Evolutionary conservation across 2,329 filamentous ascomycete species (phyloP), one percentile per base, ranked within the genome.

Genomic region (Biscogniauxia sp.): DNA sequence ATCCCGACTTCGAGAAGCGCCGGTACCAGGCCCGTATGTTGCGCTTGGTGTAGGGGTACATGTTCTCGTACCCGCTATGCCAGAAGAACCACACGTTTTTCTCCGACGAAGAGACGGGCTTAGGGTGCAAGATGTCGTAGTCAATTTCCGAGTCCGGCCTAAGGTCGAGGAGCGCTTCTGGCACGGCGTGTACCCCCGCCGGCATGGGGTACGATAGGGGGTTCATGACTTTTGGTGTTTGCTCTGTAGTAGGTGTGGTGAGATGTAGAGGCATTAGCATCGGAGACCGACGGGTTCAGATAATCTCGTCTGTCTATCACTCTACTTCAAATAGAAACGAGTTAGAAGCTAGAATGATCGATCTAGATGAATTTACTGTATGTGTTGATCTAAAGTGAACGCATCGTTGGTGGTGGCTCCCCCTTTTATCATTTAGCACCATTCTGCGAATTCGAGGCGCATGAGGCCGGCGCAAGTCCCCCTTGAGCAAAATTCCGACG

Each of bases 71-170:
- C 26, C 83, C 83, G 3, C 72, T 73, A 68, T 85, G 77, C 84
- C 84, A 87, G 72, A 84, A 86, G 68, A 84, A 83, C 78, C 82
- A 87, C 25, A 86, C 73, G 54, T 84, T 84, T 68, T 85, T 85
- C 53, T 79, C 76, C 28, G 59, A 61, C 20, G 72, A 69, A 0
- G 72, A 68, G 26, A 80, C 69, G 20, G 78, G 74, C 20, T 64
- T 66, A 0, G 77, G 78, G 55, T 79, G 68, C 0, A 77, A 65
- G 28, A 84, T 64, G 11, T 75, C 74, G 17, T 73, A 57, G 59
- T 84, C 81, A 26, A 84, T 72, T 60, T 79, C 77, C 3, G 71
- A 62, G 55, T 84, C 81, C 2, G 80, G 66, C 8, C 81, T 76
- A 3, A 78, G 70, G 60, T 84, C 81, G 8, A 84, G 69, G 5